Conservation (phyloP, 768 basidiomycete species). For the Mycena kentingensis region DNA sequence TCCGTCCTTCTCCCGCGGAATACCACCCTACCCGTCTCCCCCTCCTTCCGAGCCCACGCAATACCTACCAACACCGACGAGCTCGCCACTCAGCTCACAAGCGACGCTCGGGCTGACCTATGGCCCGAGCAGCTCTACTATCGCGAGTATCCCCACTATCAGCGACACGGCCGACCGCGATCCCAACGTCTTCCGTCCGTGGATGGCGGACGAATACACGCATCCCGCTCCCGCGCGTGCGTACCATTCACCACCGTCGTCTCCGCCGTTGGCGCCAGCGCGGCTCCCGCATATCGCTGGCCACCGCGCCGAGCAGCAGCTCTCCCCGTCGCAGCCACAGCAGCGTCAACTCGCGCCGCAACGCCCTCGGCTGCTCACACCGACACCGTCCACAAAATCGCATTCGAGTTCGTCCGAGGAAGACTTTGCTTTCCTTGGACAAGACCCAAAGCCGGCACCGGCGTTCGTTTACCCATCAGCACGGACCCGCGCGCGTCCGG, state of each 20-base stretch:
- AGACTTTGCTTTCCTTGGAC: neutral
- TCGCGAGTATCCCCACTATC: too few species aligned
- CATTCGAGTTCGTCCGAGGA: neutral
- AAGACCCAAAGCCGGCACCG: neutral
- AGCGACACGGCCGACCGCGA: too few species aligned
- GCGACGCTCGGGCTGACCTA: too few species aligned
- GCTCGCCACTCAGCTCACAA: too few species aligned
- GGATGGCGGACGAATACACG: neutral
- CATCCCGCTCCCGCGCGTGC: neutral
- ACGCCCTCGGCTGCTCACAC: neutral
- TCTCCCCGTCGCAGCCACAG: too few species aligned
- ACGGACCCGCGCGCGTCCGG: constrained; percentile 21
- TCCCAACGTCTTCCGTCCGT: neutral
- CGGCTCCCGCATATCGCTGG: neutral
- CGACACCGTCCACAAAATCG: neutral
- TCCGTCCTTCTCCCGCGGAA: too few species aligned
- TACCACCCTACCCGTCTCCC: too few species aligned
- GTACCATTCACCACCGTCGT: neutral
- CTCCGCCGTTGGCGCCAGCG: neutral
- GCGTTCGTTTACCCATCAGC: constrained; percentile 27
- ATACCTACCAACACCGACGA: too few species aligned
- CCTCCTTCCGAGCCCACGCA: too few species aligned
- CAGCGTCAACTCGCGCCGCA: neutral
- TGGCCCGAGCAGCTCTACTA: too few species aligned
- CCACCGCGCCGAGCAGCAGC: too few species aligned